Conservation (phyloP, 1,284 basidiomycete species). For the Trichosporon sp. region DNA sequence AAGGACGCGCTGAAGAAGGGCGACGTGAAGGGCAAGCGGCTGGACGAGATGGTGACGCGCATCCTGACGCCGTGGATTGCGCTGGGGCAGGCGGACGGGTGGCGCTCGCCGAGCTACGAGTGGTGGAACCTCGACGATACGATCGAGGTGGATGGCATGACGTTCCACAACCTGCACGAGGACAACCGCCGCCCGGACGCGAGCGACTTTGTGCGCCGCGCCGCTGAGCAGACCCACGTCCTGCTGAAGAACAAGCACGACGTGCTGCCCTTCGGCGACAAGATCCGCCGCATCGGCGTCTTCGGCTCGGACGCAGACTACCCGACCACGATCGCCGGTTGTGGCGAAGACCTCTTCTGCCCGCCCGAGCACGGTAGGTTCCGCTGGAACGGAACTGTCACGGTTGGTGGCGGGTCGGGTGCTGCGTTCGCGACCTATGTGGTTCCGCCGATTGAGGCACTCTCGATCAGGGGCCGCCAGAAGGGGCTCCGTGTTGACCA, state of each 20-base stretch:
- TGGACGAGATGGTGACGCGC: conserved; percentile 50
- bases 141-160: conserved; percentile 25
- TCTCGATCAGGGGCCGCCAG: conserved; percentile 34
- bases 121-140: conserved; percentile 42
- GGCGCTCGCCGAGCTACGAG: conserved; percentile 53
- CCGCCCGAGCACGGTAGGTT: conserved; percentile 26
- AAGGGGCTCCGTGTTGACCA: conserved; percentile 38
- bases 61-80: conserved; percentile 62
- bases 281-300: conserved; percentile 36
- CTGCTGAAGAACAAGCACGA: conserved; percentile 36
- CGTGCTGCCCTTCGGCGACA: conserved; percentile 28
- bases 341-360: conserved; percentile 45
- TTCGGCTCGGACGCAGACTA: conserved; percentile 46
- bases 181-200: conserved; percentile 31
- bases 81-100: conserved; percentile 57
- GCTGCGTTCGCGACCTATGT: conserved; percentile 45
- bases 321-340: conserved; percentile 35
- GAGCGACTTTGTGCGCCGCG: conserved; percentile 33
- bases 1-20: conserved; percentile 64
- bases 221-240: conserved; percentile 43
- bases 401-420: conserved; percentile 44
- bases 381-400: conserved; percentile 48
- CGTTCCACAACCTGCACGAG: conserved; percentile 35
- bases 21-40: conserved; percentile 60
- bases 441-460: conserved; percentile 46